These are phyloP conservation scores for Cicer arietinum DNA, from an alignment of 306 rosid genomes.

Conservation along the genomic window DNA sequence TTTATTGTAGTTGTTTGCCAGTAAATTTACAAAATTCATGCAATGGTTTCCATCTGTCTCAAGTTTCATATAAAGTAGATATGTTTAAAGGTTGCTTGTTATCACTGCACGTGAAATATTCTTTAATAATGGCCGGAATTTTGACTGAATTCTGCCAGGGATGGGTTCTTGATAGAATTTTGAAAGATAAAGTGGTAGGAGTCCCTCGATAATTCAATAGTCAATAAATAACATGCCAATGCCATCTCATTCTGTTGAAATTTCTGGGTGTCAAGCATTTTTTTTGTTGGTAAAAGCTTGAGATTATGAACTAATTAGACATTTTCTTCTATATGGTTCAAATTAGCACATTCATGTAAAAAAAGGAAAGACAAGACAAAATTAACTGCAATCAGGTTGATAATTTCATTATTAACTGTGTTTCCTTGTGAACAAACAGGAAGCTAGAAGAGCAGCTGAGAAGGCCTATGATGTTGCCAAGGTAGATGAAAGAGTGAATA, in stretches of 20 bases:
- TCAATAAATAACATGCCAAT: neutral
- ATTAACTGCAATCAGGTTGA: neutral
- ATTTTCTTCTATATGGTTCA: constrained; percentile 14
- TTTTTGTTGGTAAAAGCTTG: neutral
- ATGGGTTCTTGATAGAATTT: neutral
- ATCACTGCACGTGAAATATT: too few species aligned
- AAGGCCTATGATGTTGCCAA: constrained; percentile 87
- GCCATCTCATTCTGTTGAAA: neutral
- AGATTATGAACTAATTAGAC: neutral
- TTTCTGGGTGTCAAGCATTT: neutral
- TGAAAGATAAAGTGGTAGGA: neutral
- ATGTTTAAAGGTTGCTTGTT: too few species aligned
- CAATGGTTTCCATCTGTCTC: neutral
- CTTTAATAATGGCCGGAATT: neutral
- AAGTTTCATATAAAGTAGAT: neutral
- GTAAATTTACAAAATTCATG: neutral
- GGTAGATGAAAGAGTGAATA: constrained; percentile 96
- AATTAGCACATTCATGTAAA: neutral
- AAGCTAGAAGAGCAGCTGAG: constrained; percentile 88
- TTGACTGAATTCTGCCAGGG: neutral
- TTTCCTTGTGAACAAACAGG: constrained; percentile 59
- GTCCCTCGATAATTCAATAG: neutral
- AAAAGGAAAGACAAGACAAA: neutral
- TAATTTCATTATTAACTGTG: neutral
- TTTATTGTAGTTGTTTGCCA: neutral